Evolutionary conservation across 1,284 basidiomycete genomes (phyloP).

Genomic region (Naganishia sp.): DNA sequence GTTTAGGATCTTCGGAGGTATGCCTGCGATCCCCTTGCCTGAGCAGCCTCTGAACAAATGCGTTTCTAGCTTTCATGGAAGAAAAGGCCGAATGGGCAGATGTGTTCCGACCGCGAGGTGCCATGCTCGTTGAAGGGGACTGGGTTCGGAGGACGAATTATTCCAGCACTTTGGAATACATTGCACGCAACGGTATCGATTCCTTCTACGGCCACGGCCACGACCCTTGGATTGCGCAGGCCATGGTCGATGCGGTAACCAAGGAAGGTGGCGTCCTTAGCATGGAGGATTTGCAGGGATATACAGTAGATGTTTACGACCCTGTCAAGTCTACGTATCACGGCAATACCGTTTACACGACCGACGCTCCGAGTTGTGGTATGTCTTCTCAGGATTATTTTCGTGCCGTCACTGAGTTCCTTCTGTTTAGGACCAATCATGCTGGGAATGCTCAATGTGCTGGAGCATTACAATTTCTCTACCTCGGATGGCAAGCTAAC

Average conservation of each 20-base stretch:
- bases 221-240: slow-evolving; percentile 45
- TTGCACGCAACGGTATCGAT: slow-evolving; percentile 46
- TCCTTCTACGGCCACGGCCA: slow-evolving; percentile 61
- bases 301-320: slow-evolving; percentile 68
- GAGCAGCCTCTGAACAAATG: background rate
- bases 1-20: slow-evolving; percentile 60
- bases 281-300: slow-evolving; percentile 55
- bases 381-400: slow-evolving; percentile 7
- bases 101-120: slow-evolving; percentile 77
- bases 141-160: slow-evolving; percentile 68
- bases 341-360: slow-evolving; percentile 77
- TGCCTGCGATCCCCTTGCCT: slow-evolving; percentile 39
- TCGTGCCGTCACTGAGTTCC: background rate
- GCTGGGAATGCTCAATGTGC: slow-evolving; percentile 49
- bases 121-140: slow-evolving; percentile 71
- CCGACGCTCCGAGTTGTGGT: slow-evolving; percentile 78
- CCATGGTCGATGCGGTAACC: slow-evolving; percentile 45
- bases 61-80: slow-evolving; percentile 63
- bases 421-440: slow-evolving; percentile 43
- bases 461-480: slow-evolving; percentile 42
- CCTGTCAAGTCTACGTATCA: slow-evolving; percentile 76
- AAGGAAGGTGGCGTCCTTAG: slow-evolving; percentile 48
- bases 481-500: background rate
- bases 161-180: slow-evolving; percentile 59
- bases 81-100: slow-evolving; percentile 72